A percentile compares a stretch with the other conserved stretches of the same genome.
These are phyloP conservation scores for Petunia hybrid DNA, from an alignment of 305 asterid species.

Conservation along the genomic window DNA sequence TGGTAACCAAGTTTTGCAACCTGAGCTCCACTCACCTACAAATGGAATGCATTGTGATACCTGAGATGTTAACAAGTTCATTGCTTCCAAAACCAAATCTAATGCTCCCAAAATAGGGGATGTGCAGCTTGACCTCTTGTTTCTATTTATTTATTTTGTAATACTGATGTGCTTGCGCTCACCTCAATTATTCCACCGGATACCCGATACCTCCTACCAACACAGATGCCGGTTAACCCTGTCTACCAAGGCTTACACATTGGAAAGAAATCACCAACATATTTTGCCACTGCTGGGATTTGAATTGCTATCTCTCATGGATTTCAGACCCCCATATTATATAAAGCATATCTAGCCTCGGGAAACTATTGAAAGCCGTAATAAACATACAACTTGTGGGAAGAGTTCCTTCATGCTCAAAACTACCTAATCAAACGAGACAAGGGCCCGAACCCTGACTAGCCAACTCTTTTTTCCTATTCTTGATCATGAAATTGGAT, in stretches of 20 bases:
- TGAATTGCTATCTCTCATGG: too few relatives aligned
- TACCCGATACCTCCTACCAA: too few relatives aligned
- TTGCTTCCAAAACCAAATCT: neutral
- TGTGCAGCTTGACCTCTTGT: neutral
- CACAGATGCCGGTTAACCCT: too few relatives aligned
- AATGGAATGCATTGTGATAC: neutral
- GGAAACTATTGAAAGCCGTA: neutral
- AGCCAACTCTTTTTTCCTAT: neutral
- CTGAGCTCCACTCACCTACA: slow-evolving; percentile 66
- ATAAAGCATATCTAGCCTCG: neutral
- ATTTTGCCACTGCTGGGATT: too few relatives aligned
- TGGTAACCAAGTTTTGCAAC: slow-evolving; percentile 79
- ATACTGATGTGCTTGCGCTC: too few relatives aligned
- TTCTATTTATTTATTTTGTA: too few relatives aligned
- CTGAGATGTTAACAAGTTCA: neutral
- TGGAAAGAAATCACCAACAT: too few relatives aligned
- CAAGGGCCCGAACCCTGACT: neutral
- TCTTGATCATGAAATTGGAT: neutral
- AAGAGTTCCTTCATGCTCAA: slow-evolving; percentile 15
- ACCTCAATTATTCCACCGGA: too few relatives aligned
- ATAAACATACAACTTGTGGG: neutral
- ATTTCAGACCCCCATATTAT: neutral
- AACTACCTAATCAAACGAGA: neutral
- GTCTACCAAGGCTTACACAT: too few relatives aligned
- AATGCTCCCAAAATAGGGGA: neutral